Evolutionary conservation across 2,329 filamentous ascomycete genomes (phyloP), one percentile per base, ranked within the genome.

Genomic region (Epichloe elymi): DNA sequence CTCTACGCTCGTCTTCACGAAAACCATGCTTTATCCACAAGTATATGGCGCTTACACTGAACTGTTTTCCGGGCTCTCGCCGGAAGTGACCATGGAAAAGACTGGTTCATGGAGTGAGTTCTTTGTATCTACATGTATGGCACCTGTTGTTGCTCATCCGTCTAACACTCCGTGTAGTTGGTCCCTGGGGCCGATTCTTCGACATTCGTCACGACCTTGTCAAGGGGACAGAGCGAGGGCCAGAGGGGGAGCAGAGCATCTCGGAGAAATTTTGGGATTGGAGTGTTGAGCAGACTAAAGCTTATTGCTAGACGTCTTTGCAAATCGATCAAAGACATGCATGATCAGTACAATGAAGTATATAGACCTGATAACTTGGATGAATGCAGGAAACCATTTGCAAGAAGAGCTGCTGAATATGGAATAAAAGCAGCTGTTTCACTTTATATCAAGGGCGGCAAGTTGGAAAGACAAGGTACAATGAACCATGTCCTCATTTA

Each of bases 31-130:
- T 30, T 61, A 66, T 0, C 49, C 52, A 17, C 17, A 60, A 0
- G 51, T 66, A 11, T 59, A 66, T 30, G 75, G 74, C 0, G 73
- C 72, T 0, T 76, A 74, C 56, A 74, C 74, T 0, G 67, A 72
- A 52, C 56, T 78, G 1, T 78, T 68, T 52, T 67, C 73, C 0
- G 73, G 65, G 0, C 61, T 74, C 39, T 71, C 72, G 0, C 67
- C 68, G 0, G 65, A 74, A 0, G 61, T 76, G 3, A 71, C 65
- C 0, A 39, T 65, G 1, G 68, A 60, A 6, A 52, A 56, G 37
- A 38, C 14, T 38, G 37, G 14, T 15, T 38, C 37, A 15, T 38
- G 37, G 37, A 38, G 37, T 38, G n/a, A 38, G 37, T 38, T n/a
- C 37, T 3, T 3, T n/a, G 14, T 6, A n/a, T 6, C 1, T 5